phyloP scores from a whole-genome alignment of 306 rosid genomes.

The Ormosia semicastrata region DNA sequence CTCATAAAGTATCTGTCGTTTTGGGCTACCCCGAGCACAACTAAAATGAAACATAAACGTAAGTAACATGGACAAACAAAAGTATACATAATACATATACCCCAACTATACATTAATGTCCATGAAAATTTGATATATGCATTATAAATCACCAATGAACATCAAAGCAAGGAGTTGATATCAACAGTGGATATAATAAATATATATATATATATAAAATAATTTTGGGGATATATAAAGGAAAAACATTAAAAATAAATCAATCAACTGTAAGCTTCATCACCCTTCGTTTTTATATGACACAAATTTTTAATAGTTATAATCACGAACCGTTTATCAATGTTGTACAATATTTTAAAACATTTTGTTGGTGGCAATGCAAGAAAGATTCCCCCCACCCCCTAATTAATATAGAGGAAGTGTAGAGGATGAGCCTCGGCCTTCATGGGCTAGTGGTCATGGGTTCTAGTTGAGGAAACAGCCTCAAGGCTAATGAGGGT shows the following conservation, averaged over 20 bases:
- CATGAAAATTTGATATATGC: not conserved
- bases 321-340: not conserved
- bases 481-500: too few species aligned
- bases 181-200: not conserved
- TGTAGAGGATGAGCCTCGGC: too few species aligned
- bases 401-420: too few species aligned
- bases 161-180: not conserved
- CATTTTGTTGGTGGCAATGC: not conserved
- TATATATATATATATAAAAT: not conserved
- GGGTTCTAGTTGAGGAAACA: too few species aligned
- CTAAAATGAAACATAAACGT: constrained; percentile 42
- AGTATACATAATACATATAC: not conserved
- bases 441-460: too few species aligned
- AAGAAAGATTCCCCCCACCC: not conserved
- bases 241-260: not conserved
- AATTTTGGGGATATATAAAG: not conserved
- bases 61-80: constrained; percentile 14
- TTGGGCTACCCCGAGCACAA: constrained; percentile 95
- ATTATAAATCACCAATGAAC: not conserved
- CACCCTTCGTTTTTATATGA: not conserved
- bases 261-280: not conserved
- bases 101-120: not conserved
- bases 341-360: not conserved
- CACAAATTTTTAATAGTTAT: not conserved
- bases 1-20: constrained; percentile 62